Percentiles rank a stretch among this genome's conserved stretches.
Evolutionary conservation across 331 rosid species (phyloP).

Genomic region (Telfairia occidentalis): DNA sequence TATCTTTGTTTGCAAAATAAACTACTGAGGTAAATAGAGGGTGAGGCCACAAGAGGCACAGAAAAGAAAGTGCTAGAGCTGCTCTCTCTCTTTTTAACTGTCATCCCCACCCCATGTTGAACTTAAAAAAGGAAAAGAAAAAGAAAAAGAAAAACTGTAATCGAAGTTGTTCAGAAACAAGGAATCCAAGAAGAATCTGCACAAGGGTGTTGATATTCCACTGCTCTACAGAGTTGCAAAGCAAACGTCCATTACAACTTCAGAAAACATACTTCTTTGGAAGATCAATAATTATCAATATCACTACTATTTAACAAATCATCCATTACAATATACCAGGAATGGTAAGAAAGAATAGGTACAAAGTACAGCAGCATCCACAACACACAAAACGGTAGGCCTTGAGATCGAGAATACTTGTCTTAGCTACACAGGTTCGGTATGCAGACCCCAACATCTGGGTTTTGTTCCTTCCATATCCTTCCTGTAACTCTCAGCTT

Average conservation of each 20-base stretch:
- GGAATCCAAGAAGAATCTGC: conserved; percentile 29
- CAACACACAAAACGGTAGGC: conserved; percentile 24
- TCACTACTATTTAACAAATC: background rate
- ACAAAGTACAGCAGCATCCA: conserved; percentile 28
- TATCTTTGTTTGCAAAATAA: too few species aligned
- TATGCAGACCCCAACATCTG: conserved; percentile 83
- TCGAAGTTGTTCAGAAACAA: conserved; percentile 57
- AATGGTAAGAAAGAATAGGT: conserved; percentile 29
- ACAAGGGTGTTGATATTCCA: conserved; percentile 16
- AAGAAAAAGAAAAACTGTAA: too few species aligned
- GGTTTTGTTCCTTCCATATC: conserved; percentile 95
- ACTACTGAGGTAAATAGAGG: conserved; percentile 59
- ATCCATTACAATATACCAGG: background rate
- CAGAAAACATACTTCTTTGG: background rate
- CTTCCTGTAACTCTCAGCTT: conserved; percentile 95
- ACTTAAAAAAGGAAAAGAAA: too few species aligned
- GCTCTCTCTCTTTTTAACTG: conserved; percentile 39
- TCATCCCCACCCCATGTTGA: too few species aligned
- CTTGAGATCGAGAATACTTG: conserved; percentile 10
- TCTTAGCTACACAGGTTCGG: conserved; percentile 82
- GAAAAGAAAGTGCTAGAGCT: conserved; percentile 48
- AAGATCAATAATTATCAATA: background rate
- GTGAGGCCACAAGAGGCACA: conserved; percentile 66
- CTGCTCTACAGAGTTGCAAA: background rate
- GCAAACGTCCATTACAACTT: background rate